Percentiles rank a stretch among this genome's conserved stretches.
Conservation (phyloP, 768 basidiomycete species). For the Gelatoporia subvermispora region DNA sequence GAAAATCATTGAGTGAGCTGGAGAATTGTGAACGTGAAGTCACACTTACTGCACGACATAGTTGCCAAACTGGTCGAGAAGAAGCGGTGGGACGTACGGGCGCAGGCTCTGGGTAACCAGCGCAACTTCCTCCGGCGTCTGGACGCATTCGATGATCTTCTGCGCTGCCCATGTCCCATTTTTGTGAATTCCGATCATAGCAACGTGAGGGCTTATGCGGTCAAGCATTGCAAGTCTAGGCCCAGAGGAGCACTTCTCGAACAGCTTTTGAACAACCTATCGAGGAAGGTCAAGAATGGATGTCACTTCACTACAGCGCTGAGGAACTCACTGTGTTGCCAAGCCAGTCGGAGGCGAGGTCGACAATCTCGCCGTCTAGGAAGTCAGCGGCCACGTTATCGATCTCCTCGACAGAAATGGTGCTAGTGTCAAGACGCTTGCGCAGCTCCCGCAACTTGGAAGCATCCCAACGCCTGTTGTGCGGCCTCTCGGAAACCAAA, state of each 20-base stretch:
- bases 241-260: constrained; percentile 76
- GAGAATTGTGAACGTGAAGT: too few relatives aligned
- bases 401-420: constrained; percentile 78
- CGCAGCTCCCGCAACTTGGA: constrained; percentile 90
- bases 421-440: constrained; percentile 89
- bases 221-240: constrained; percentile 91
- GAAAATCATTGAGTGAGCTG: not conserved
- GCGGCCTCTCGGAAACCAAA: constrained; percentile 75
- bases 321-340: constrained; percentile 78
- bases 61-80: constrained; percentile 91
- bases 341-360: constrained; percentile 95
- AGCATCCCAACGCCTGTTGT: constrained; percentile 90
- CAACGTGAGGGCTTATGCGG: constrained; percentile 87
- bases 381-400: constrained; percentile 89
- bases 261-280: constrained; percentile 94
- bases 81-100: constrained; percentile 88
- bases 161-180: constrained; percentile 99
- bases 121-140: constrained; percentile 78
- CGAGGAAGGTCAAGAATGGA: not conserved
- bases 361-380: constrained; percentile 91
- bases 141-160: constrained; percentile 96
- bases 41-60: constrained; percentile 83
- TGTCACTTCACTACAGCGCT: not conserved
- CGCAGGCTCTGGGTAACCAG: constrained; percentile 83
- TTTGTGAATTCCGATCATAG: constrained; percentile 98